Conservation (phyloP, 352 stramenopile species). For the Globisporangium apiculatum region DNA sequence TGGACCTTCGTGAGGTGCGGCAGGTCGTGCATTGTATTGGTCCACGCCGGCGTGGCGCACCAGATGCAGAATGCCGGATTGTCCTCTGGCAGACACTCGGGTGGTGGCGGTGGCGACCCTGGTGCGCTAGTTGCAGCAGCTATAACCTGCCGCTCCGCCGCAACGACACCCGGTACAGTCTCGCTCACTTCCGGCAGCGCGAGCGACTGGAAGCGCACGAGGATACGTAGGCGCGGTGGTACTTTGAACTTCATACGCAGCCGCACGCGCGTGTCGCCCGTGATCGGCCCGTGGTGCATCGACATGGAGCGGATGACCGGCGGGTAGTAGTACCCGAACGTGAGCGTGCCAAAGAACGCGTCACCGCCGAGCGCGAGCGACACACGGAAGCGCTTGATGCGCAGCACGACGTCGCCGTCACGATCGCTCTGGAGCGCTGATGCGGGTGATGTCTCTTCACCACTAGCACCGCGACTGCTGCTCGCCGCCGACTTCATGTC, state of each 20-base stretch:
- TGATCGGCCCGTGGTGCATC: constrained; percentile 56
- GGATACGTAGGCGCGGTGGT: constrained; percentile 29
- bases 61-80: constrained; percentile 34
- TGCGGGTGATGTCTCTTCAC: no score
- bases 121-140: not conserved
- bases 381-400: constrained; percentile 29
- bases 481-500: constrained; percentile 23
- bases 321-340: constrained; percentile 50
- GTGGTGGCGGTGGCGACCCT: not conserved
- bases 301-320: constrained; percentile 53
- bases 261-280: constrained; percentile 44
- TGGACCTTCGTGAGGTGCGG: constrained; percentile 63
- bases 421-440: constrained; percentile 6
- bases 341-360: constrained; percentile 31
- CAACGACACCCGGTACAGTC: constrained; percentile 13
- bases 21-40: constrained; percentile 13
- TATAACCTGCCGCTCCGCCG: not conserved
- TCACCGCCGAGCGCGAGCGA: constrained; percentile 35
- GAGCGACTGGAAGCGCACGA: constrained; percentile 48
- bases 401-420: constrained; percentile 6
- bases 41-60: constrained; percentile 44
- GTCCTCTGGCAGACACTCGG: constrained; percentile 7
- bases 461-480: no score
- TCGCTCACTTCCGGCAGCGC: constrained; percentile 16
- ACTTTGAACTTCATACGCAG: constrained; percentile 75